phyloP scores from a whole-genome alignment of 2,329 filamentous ascomycete species.

The Exophiala lecanii-corni region DNA sequence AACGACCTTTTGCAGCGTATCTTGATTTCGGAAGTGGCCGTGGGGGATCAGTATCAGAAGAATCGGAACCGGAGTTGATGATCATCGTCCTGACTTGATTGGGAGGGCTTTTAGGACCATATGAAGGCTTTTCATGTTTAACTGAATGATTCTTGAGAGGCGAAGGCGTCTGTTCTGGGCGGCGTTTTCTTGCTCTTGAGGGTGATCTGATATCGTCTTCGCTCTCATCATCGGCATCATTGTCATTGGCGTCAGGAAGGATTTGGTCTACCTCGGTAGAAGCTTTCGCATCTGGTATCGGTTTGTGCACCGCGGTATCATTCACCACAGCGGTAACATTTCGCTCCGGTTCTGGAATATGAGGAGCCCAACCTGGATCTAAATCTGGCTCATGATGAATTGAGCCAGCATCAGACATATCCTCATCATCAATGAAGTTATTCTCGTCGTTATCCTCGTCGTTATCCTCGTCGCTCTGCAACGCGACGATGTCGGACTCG shows the following conservation, averaged over 20 bases:
- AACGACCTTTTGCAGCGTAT: constrained; percentile 9
- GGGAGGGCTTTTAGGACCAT: too few species aligned
- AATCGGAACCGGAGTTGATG: constrained; percentile 12
- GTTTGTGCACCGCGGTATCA: not conserved
- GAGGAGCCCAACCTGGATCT: constrained; percentile 15
- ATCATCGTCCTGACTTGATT: not conserved
- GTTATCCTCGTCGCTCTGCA: constrained; percentile 38
- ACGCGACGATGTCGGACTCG: constrained; percentile 16
- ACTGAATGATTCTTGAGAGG: constrained; percentile 1
- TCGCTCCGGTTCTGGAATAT: constrained; percentile 3
- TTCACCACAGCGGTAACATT: not conserved
- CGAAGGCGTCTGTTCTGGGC: not conserved
- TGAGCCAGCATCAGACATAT: constrained; percentile 24
- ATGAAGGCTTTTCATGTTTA: too few species aligned
- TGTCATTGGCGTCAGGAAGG: constrained; percentile 3
- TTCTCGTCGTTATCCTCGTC: constrained; percentile 44
- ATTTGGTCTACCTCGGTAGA: not conserved
- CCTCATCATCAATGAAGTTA: constrained; percentile 40
- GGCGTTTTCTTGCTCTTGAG: not conserved
- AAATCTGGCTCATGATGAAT: constrained; percentile 17
- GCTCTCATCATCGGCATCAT: constrained; percentile 21
- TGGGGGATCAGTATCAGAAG: constrained; percentile 12
- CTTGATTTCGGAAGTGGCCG: constrained; percentile 13
- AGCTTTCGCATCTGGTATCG: not conserved
- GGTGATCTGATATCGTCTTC: constrained; percentile 19